A percentile compares a stretch with the other conserved stretches of the same genome.
Evolutionary conservation across 2,329 filamentous ascomycete genomes (phyloP).

Genomic region (Ophiostoma ips): DNA sequence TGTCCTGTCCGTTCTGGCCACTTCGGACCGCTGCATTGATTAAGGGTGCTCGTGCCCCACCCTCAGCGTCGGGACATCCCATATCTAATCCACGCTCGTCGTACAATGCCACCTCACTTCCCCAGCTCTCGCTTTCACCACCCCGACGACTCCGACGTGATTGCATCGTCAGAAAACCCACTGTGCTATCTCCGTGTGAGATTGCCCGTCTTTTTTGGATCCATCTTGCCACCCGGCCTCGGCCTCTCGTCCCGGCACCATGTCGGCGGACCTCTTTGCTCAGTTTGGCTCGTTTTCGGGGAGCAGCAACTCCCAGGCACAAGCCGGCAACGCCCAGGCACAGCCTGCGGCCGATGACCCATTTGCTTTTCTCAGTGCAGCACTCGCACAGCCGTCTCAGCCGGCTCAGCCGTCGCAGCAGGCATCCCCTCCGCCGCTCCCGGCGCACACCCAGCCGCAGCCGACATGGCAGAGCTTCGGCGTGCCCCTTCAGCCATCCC

Average conservation of each 20-base stretch:
- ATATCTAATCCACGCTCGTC: neutral
- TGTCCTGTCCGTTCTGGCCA: too few relatives aligned
- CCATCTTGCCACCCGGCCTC: neutral
- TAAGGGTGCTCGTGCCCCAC: constrained; percentile 6
- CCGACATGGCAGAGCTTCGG: neutral
- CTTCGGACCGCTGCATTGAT: too few relatives aligned
- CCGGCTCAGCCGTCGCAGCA: neutral
- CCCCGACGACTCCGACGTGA: too few relatives aligned
- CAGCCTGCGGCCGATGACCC: constrained; percentile 16
- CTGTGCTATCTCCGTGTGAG: too few relatives aligned
- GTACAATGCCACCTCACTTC: neutral
- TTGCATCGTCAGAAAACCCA: too few relatives aligned
- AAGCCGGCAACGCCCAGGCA: constrained; percentile 3
- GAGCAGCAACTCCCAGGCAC: constrained; percentile 14
- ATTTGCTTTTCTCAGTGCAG: constrained; percentile 20
- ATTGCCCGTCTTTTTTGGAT: too few relatives aligned
- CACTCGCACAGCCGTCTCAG: constrained; percentile 11
- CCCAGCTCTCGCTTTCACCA: neutral
- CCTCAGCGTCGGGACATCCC: neutral
- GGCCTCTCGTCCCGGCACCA: constrained; percentile 17
- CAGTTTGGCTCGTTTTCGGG: constrained; percentile 41
- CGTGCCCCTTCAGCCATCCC: neutral
- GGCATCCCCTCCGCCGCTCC: constrained; percentile 1
- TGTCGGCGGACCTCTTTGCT: constrained; percentile 54
- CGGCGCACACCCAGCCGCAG: constrained; percentile 7